Percentiles rank a stretch among this genome's conserved stretches.
phyloP scores from a whole-genome alignment of 345 rosid species.

The Populus nigra region DNA sequence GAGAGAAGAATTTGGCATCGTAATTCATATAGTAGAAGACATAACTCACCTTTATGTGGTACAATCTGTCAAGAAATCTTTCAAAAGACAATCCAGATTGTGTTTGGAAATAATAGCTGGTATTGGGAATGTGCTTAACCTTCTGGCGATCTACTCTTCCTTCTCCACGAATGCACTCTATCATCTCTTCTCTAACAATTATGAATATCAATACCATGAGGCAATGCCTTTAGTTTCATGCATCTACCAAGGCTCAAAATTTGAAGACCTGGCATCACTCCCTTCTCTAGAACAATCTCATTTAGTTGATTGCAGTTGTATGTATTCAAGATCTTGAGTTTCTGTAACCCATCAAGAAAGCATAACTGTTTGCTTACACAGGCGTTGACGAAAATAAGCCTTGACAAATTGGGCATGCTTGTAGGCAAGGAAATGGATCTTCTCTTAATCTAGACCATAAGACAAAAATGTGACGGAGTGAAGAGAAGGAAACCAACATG shows the following conservation, averaged over 20 bases:
- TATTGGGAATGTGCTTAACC: no score
- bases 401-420: constrained; percentile 32
- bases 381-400: constrained; percentile 28
- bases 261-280: constrained; percentile 23
- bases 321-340: constrained; percentile 17
- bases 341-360: constrained; percentile 25
- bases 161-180: no score
- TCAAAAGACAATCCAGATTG: background rate
- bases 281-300: constrained; percentile 19
- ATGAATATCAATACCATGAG: constrained; percentile 13
- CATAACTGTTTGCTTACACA: constrained; percentile 10
- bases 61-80: background rate
- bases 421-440: constrained; percentile 15
- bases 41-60: background rate
- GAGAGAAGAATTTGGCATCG: background rate
- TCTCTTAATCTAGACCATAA: constrained; percentile 25
- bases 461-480: constrained; percentile 20
- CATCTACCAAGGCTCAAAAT: constrained; percentile 14
- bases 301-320: constrained; percentile 6
- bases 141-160: no score
- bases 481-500: constrained; percentile 38
- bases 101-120: background rate
- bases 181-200: no score
- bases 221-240: constrained; percentile 19
- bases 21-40: background rate